These are phyloP conservation scores for Fusarium mangiferae DNA, from an alignment of 2,329 filamentous ascomycete genomes.

Conservation along the genomic window DNA sequence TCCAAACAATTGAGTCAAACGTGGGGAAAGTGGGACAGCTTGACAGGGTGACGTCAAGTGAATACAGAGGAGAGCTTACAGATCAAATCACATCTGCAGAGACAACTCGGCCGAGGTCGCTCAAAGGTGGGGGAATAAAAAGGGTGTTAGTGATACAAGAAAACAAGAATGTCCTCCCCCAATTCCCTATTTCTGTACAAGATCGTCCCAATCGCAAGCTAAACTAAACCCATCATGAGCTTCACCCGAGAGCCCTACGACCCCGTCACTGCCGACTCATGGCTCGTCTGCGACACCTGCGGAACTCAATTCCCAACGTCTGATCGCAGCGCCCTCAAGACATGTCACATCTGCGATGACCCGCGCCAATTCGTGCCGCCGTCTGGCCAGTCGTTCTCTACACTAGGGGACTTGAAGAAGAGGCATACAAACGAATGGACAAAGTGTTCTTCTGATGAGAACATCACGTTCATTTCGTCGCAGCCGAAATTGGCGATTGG, in stretches of 20 bases:
- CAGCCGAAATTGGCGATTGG: constrained; percentile 76
- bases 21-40: constrained; percentile 6
- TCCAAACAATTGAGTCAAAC: background rate
- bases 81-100: background rate
- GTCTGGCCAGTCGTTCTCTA: constrained; percentile 70
- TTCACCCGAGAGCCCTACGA: constrained; percentile 40
- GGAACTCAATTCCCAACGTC: constrained; percentile 70
- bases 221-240: constrained; percentile 18
- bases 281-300: constrained; percentile 73
- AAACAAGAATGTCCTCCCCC: background rate
- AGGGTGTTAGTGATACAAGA: constrained; percentile 1
- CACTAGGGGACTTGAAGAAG: constrained; percentile 58
- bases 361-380: constrained; percentile 74
- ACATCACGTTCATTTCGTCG: constrained; percentile 60
- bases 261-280: constrained; percentile 22
- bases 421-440: constrained; percentile 65
- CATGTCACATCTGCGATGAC: constrained; percentile 79
- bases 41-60: constrained; percentile 20
- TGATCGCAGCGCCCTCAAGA: constrained; percentile 58
- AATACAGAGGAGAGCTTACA: background rate
- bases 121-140: constrained; percentile 6
- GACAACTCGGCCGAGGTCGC: background rate
- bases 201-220: constrained; percentile 5
- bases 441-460: constrained; percentile 56
- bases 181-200: background rate